Evolutionary conservation across 192 early-diverging fungal species (phyloP), one percentile per base, ranked within the genome.

Genomic region (Mortierella antarctica): DNA sequence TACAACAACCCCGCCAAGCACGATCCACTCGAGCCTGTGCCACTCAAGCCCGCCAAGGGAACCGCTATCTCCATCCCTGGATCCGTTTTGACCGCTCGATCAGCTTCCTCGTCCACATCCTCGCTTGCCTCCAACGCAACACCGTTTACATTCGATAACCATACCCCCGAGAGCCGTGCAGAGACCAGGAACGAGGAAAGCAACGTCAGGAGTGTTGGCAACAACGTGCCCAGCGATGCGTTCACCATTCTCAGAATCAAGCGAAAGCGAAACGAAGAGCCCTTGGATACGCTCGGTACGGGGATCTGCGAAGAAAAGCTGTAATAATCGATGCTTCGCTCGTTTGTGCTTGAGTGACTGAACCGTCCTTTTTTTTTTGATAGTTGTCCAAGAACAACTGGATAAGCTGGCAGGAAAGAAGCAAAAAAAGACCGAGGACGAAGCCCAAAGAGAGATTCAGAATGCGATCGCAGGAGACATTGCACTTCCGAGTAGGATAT

Each of bases 161-260:
- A 76, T 62, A 76, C 73, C 2, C 31, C 42, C 9, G 73, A 69
- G 23, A 69, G 60, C 31, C 31, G 52, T 18, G n/a, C 15, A 57
- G 46, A 12, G 64, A 31, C 7, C 64, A 20, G 5, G 15, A 31
- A 70, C 5, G 53, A 46, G 50, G 21, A 11, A 2, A 1, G 8
- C n/a, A 18, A 11, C 9, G 23, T 8, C 54, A 55, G 23, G 2
- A 44, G 39, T 6, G 46, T 54, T 44, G 31, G 31, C 5, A 50
- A 4, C 17, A 47, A 5, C 2, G 9, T 17, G n/a, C 4, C 68
- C 12, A 61, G 47, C 7, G 74, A 73, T 11, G 83, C 84, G 6
- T 61, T 88, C 14, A 92, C 92, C 10, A 89, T 94, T 46, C 78
- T 94, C n/a, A 86, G 93, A 7, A 89, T 94, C 68, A 94, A 94